Evolutionary conservation across 306 rosid genomes (phyloP).

Genomic region (Cucurbita ficifolia): DNA sequence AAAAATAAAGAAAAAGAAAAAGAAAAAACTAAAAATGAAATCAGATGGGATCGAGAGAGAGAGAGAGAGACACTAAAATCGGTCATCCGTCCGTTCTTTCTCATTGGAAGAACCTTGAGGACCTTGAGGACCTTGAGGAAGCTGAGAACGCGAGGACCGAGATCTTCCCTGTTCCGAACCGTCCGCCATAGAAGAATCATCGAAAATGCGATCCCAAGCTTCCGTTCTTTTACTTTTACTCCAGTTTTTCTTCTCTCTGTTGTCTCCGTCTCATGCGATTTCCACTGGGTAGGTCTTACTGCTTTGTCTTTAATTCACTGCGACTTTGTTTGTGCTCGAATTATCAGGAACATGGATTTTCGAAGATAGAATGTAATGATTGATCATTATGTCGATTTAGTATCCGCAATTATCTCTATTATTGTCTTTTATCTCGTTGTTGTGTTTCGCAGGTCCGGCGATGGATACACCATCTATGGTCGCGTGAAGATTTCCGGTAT

Average conservation of each 20-base stretch:
- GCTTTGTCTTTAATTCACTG: not conserved
- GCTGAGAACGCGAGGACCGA: too few species aligned
- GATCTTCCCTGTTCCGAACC: not conserved
- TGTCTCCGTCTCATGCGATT: conserved; percentile 39
- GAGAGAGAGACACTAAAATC: too few species aligned
- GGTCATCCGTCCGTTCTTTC: too few species aligned
- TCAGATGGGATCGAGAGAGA: too few species aligned
- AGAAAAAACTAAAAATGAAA: too few species aligned
- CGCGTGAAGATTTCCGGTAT: conserved; percentile 78
- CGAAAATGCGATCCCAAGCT: conserved; percentile 30
- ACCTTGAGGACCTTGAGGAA: too few species aligned
- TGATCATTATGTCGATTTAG: not conserved
- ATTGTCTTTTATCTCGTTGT: not conserved
- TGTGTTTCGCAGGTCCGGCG: conserved; percentile 34
- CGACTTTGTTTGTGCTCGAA: not conserved
- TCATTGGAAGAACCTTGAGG: too few species aligned
- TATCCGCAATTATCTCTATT: conserved; percentile 2
- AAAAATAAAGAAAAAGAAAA: too few species aligned
- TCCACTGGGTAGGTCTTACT: conserved; percentile 44
- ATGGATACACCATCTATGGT: conserved; percentile 72
- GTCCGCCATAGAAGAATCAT: not conserved
- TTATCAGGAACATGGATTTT: not conserved
- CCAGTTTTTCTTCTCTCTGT: conserved; percentile 29
- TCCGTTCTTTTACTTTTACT: conserved; percentile 24
- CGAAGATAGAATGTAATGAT: not conserved